A percentile compares a stretch with the other conserved stretches of the same genome.
phyloP scores from a whole-genome alignment of 73 alveolate species.

The Symbiodinium natans region DNA sequence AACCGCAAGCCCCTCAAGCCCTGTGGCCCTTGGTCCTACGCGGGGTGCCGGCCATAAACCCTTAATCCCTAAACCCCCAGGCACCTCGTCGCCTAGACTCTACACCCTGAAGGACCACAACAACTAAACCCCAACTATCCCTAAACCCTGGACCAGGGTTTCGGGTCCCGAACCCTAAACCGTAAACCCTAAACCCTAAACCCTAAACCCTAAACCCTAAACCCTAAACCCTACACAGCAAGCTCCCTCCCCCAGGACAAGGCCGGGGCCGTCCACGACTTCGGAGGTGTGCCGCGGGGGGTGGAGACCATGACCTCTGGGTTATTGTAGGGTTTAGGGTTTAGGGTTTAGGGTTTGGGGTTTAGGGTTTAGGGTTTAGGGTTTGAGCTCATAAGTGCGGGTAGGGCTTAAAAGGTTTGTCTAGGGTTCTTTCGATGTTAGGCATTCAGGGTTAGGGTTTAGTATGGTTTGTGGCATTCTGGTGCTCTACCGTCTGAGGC shows the following conservation, averaged over 20 bases:
- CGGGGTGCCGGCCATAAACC: too few relatives aligned
- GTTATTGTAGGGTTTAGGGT: background rate
- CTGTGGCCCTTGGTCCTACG: too few relatives aligned
- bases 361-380: too few relatives aligned
- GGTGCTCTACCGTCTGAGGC: background rate
- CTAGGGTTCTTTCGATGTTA: too few relatives aligned
- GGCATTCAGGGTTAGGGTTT: background rate
- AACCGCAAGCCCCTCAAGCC: too few relatives aligned
- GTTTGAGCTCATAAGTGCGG: too few relatives aligned
- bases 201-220: background rate
- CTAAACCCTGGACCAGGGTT: background rate
- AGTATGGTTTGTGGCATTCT: background rate
- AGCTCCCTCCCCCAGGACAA: background rate
- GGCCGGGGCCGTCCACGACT: background rate
- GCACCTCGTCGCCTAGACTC: too few relatives aligned
- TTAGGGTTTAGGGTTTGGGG: background rate
- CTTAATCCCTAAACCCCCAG: too few relatives aligned
- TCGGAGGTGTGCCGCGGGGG: background rate
- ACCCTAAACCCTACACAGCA: background rate
- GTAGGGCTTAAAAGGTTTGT: too few relatives aligned
- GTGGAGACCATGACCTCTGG: slow-evolving; percentile 4
- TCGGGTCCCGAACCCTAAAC: background rate
- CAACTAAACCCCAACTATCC: background rate
- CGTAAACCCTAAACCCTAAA: background rate
- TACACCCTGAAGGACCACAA: too few relatives aligned